Evolutionary conservation across 2,329 filamentous ascomycete genomes (phyloP), one percentile per base, ranked within the genome.

Genomic region (Sphaerulina populicola): DNA sequence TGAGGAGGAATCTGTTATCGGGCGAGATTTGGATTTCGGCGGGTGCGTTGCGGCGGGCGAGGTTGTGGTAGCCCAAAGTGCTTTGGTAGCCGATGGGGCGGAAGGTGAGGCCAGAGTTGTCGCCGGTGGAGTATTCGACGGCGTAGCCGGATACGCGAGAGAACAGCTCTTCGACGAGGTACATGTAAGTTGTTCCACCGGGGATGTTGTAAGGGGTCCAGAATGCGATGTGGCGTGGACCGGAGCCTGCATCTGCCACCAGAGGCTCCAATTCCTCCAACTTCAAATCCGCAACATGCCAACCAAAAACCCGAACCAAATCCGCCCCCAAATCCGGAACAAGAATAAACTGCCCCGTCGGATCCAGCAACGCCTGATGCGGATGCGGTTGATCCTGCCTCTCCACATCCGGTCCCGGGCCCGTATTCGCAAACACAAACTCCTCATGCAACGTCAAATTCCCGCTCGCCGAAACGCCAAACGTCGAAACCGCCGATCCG

Each of bases 1-100:
- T 75, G 58, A 85, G 73, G 46, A 89, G 64, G 70, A 81, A 86
- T 33, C 75, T 77, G 53, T 75, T 71, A 56, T 74, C 71, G 2
- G 72, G 71, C 59, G 64, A 63, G 6, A 80, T 66, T 41, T 71
- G 69, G n/a, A 82, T 69, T 63, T 81, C 79, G 27, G 76, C 77
- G 0, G 76, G 74, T 54, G 78, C 79, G 55, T 74, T 72, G 12
- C 72, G 74, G 0, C 62, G 57, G 3, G 73, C 72, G 2, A 72
- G 65, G 1, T 70, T 64, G 30, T 58, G 64, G 5, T 74, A 70
- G 56, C 74, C 75, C 0, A 76, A 77, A 1, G 72, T 72, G 7
- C 74, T 62, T 1, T 70, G 72, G 59, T 44, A 52, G 36, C 77
- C 72, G 15, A 71, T 68, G 53, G 71, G 66, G 1, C 64, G 65